Conservation (phyloP, 306 rosid species). For the Sphenostylis stenocarpa region DNA sequence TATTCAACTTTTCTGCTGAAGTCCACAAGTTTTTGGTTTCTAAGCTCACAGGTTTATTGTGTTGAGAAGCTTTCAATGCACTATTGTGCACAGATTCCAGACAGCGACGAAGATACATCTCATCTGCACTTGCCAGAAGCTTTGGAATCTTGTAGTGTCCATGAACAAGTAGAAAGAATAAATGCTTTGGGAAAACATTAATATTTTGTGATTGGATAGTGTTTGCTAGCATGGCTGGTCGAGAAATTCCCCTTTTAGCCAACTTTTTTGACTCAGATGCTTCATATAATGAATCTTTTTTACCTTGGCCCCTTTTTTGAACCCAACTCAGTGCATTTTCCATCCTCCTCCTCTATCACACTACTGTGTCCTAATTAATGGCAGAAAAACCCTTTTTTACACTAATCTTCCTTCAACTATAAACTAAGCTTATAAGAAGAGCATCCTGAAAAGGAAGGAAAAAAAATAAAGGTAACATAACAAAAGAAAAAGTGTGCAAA, state of each 20-base stretch:
- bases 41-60: not conserved
- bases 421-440: not conserved
- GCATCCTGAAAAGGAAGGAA: not conserved
- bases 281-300: slow-evolving; percentile 13
- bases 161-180: slow-evolving; percentile 14
- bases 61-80: not conserved
- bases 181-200: slow-evolving; percentile 8
- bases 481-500: not conserved
- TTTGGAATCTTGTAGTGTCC: slow-evolving; percentile 21
- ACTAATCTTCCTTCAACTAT: slow-evolving; percentile 12
- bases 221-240: not conserved
- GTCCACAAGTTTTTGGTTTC: not conserved
- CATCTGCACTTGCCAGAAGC: not conserved
- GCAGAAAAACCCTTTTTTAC: not conserved
- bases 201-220: not conserved
- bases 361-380: not conserved
- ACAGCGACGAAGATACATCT: slow-evolving; percentile 3
- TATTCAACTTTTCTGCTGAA: not conserved
- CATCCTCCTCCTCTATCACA: slow-evolving; percentile 7
- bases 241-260: not conserved
- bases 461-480: not conserved
- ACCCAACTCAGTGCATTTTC: not conserved
- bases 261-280: not conserved
- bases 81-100: not conserved
- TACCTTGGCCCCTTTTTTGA: not conserved